These are phyloP conservation scores for Pythium aphanidermatum DNA, from an alignment of 352 stramenopile genomes.

Conservation along the genomic window DNA sequence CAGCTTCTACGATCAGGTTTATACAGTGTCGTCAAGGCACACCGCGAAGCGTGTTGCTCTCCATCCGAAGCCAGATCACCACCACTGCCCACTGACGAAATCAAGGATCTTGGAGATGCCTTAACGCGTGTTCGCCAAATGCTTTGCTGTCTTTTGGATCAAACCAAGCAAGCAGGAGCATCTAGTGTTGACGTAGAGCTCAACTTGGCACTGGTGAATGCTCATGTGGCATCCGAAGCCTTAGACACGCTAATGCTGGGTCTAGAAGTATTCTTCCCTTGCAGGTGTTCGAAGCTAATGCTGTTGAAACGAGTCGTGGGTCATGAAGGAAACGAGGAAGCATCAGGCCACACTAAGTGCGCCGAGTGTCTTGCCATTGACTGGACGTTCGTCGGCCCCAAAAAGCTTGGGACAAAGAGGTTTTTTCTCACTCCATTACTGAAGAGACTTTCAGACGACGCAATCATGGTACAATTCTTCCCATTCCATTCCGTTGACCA, in stretches of 20 bases:
- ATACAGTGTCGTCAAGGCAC: slow-evolving; percentile 35
- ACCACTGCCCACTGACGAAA: no score
- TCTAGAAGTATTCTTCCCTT: slow-evolving; percentile 88
- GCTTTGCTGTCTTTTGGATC: no score
- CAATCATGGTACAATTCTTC: slow-evolving; percentile 37
- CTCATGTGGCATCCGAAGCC: slow-evolving; percentile 23
- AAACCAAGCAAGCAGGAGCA: no score
- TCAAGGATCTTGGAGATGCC: no score
- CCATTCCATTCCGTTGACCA: slow-evolving; percentile 4
- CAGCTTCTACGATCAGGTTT: slow-evolving; percentile 59
- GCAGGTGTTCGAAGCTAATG: slow-evolving; percentile 48
- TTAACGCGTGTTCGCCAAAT: no score
- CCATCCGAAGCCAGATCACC: no score
- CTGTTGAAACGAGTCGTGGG: slow-evolving; percentile 66
- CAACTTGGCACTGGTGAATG: no score
- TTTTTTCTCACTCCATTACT: slow-evolving; percentile 56
- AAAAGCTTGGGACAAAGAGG: slow-evolving; percentile 19
- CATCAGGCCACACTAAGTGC: not conserved
- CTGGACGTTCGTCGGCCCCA: slow-evolving; percentile 5
- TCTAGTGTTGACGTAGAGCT: no score
- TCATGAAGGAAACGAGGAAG: slow-evolving; percentile 7
- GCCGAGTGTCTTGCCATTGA: slow-evolving; percentile 3
- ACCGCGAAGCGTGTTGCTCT: no score
- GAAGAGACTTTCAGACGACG: slow-evolving; percentile 59
- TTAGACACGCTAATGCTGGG: slow-evolving; percentile 65